Base-by-base conservation (phyloP, 2,329 filamentous ascomycete species). In the Parafenestella ontariensis region DNA sequence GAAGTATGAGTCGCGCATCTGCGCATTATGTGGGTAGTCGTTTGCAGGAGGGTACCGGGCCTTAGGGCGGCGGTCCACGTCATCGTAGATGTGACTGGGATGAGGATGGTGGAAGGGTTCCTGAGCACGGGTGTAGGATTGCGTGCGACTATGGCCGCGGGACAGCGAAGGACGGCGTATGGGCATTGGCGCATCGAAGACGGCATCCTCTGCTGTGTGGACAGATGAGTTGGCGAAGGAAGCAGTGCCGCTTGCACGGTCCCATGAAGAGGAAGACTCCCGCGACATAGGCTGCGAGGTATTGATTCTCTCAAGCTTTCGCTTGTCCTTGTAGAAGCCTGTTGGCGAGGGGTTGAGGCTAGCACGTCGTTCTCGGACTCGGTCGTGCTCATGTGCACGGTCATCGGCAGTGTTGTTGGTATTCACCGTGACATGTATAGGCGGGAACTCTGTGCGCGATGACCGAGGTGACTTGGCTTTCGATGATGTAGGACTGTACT, bases 381-480 rank as follows among this genome's bases (percentile, higher is more conserved):
- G 46, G 3, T 49, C 36, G 24, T 54, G 47, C 28, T 60, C 49
- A 10, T 55, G 50, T 23, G 59, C 58, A 1, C 59, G 55, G 3
- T 58, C 58, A 11, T 61, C 56, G n/a, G 56, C 33, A 5, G 43
- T 24, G 4, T 47, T 53, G 28, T 48, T 56, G 20, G 53, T 52
- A 20, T 55, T 63, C 50, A 68, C 52, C 21, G 60, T 59, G 28
- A 68, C 63, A 21, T 69, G 62, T 33, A 70, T 62, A 29, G 65
- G 54, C 23, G 63, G 59, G 3, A 63, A 34, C 23, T 55, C 51
- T 42, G 58, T 48, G 7, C 46, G 52, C 5, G 65, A 56, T 8
- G 60, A 56, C 9, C 50, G 59, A 1, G 68, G 64, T 2, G 66
- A 70, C 21, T 24, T 56, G 5, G 56, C 28, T 26, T 61, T 60